A percentile compares a stretch with the other conserved stretches of the same genome.
Evolutionary conservation across 306 rosid genomes (phyloP).

Genomic region (Begonia masoniana): DNA sequence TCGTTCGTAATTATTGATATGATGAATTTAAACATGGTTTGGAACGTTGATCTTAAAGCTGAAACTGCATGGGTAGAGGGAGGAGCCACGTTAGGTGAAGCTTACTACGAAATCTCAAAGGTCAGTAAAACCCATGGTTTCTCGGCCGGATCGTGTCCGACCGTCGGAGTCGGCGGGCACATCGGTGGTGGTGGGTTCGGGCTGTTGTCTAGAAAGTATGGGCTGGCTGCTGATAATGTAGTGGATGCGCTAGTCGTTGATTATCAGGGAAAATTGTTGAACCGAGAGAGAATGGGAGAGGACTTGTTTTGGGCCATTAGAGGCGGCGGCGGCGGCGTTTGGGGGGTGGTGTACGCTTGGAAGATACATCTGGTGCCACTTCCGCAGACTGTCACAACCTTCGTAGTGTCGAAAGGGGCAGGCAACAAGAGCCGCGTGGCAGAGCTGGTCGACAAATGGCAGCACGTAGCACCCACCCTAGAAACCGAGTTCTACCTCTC

Average conservation of each 20-base stretch:
- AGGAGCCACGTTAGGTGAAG: slow-evolving; percentile 77
- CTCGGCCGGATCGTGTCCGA: slow-evolving; percentile 76
- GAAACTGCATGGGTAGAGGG: slow-evolving; percentile 73
- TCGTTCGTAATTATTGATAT: slow-evolving; percentile 54
- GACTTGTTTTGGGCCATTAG: slow-evolving; percentile 90
- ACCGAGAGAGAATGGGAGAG: slow-evolving; percentile 54
- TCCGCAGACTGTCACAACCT: slow-evolving; percentile 40
- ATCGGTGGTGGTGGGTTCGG: slow-evolving; percentile 74
- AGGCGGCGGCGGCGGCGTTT: slow-evolving; percentile 76
- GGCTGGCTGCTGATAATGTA: slow-evolving; percentile 68
- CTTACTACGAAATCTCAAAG: slow-evolving; percentile 48
- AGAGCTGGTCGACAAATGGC: slow-evolving; percentile 48
- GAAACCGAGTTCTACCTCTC: slow-evolving; percentile 42
- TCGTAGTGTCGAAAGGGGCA: slow-evolving; percentile 22
- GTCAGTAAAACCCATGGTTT: slow-evolving; percentile 46
- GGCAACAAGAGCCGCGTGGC: slow-evolving; percentile 30
- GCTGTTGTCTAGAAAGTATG: slow-evolving; percentile 47
- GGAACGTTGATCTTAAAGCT: slow-evolving; percentile 30
- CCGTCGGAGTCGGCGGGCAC: slow-evolving; percentile 84
- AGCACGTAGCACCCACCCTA: slow-evolving; percentile 47
- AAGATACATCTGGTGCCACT: slow-evolving; percentile 38
- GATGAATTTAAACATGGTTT: slow-evolving; percentile 49
- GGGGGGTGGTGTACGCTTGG: slow-evolving; percentile 77
- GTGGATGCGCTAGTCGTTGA: slow-evolving; percentile 49
- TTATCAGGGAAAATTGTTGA: slow-evolving; percentile 30